A percentile compares a stretch with the other conserved stretches of the same genome.
phyloP scores from a whole-genome alignment of 2,329 filamentous ascomycete species.

The Nigrograna mackinnonii region DNA sequence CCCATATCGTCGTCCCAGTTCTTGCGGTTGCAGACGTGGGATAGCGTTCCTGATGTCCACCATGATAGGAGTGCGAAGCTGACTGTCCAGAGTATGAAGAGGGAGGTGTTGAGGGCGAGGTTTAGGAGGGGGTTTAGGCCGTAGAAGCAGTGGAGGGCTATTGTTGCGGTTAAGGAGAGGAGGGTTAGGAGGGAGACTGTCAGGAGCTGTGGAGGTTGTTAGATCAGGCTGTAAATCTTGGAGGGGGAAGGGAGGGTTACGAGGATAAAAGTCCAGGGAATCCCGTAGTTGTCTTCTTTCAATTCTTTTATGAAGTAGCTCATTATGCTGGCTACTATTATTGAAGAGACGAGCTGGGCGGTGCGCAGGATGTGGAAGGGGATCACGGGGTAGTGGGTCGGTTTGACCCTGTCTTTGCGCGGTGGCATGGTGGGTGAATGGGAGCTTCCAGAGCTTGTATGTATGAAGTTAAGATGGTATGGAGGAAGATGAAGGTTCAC shows the following conservation, averaged over 20 bases:
- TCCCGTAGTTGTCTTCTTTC: slow-evolving; percentile 52
- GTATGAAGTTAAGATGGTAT: too few relatives aligned
- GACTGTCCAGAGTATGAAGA: slow-evolving; percentile 56
- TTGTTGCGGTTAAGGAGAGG: slow-evolving; percentile 50
- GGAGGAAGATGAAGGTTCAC: too few relatives aligned
- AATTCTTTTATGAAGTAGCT: slow-evolving; percentile 61
- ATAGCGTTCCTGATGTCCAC: slow-evolving; percentile 58
- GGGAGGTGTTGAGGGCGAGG: slow-evolving; percentile 51
- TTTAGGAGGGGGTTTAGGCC: slow-evolving; percentile 58
- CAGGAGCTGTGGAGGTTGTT: slow-evolving; percentile 48
- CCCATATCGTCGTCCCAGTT: slow-evolving; percentile 60
- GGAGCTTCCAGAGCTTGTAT: too few relatives aligned
- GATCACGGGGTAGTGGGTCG: slow-evolving; percentile 47
- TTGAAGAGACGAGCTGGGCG: slow-evolving; percentile 46
- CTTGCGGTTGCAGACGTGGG: slow-evolving; percentile 52
- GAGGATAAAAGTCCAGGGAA: slow-evolving; percentile 64
- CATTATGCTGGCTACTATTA: slow-evolving; percentile 59
- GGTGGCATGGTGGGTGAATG: slow-evolving; percentile 21
- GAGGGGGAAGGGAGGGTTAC: slow-evolving; percentile 45
- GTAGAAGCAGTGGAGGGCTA: slow-evolving; percentile 54
- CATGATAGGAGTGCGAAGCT: slow-evolving; percentile 57
- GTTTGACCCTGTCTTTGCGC: slow-evolving; percentile 31
- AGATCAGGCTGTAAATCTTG: background rate
- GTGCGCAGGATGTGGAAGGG: slow-evolving; percentile 47
- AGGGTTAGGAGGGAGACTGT: slow-evolving; percentile 56